These are phyloP conservation scores for Chlorella ohadii DNA, from an alignment of 139 green algal species.

Conservation along the genomic window DNA sequence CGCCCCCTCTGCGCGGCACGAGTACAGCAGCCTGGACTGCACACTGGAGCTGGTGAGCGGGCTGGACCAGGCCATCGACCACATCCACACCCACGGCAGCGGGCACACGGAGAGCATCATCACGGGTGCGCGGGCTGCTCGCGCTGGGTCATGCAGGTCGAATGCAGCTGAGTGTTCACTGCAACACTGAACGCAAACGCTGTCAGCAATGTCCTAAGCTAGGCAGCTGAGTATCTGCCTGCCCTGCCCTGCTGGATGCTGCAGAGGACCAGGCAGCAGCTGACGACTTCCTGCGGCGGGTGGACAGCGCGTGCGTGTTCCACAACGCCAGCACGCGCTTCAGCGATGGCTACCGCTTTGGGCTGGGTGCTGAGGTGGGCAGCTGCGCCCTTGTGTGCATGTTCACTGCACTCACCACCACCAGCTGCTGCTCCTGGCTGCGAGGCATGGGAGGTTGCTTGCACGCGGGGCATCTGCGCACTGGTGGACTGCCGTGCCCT, in stretches of 20 bases:
- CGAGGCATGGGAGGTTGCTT: too few species aligned
- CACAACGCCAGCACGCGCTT: conserved; percentile 97
- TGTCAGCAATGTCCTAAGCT: too few species aligned
- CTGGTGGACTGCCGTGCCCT: neutral
- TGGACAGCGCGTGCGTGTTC: conserved; percentile 96
- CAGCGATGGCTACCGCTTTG: conserved; percentile 96
- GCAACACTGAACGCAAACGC: too few species aligned
- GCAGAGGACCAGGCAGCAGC: conserved; percentile 71
- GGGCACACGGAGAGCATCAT: conserved; percentile 91
- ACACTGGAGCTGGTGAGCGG: conserved; percentile 90
- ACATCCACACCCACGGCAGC: conserved; percentile 92
- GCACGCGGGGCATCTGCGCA: neutral
- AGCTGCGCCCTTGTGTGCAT: neutral
- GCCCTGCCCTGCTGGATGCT: neutral
- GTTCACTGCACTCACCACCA: neutral
- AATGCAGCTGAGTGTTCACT: too few species aligned
- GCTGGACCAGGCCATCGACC: conserved; percentile 87
- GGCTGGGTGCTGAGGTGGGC: conserved; percentile 88
- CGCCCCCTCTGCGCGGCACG: conserved; percentile 72
- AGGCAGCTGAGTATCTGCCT: too few species aligned
- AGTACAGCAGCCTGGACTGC: conserved; percentile 89
- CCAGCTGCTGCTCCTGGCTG: neutral
- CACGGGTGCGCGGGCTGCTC: conserved; percentile 56
- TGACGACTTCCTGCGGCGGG: conserved; percentile 85
- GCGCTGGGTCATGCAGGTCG: too few species aligned